Evolutionary conservation across 441 rosid genomes (phyloP), one percentile per base, ranked within the genome.

Genomic region (Arabidopsis hybrid): DNA sequence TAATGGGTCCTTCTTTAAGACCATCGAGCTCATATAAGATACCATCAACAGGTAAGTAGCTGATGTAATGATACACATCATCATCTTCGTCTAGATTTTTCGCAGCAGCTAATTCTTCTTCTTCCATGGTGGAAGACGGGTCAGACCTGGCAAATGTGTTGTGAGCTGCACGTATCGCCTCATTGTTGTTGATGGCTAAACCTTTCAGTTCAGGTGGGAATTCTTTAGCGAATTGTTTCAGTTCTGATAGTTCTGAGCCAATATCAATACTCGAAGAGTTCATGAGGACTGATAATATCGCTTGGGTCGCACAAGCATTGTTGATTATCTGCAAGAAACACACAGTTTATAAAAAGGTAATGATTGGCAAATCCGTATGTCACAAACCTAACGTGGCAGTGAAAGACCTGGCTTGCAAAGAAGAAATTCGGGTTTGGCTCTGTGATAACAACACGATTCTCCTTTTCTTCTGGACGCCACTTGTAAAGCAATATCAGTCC

Each of bases 191-290:
- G 69, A 78, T 78, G 17, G 81, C 81, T 72, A 78, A 62, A n/a
- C 78, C 78, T 62, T 78, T 78, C 60, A 78, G 70, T 29, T 78
- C 81, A 68, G 81, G 74, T 67, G 81, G 81, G n/a, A 78, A 78
- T 40, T 73, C 78, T 49, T 78, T 78, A 8, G 78, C 71, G 31
- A 78, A 73, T 1, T 62, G 62, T 63, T 78, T 78, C 29, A 78
- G 78, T 49, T 78, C 78, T 8, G 71, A 47, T 18, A 78, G 67
- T 32, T 73, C 78, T 0, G 71, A 68, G 50, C 81, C 81, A 7
- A 78, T 56, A 7, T 78, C 81, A 2, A 78, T 56, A 67, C 67
- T 8, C 0, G 74, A 73, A 56, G 74, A 73, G 78, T 78, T 78
- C 81, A 78, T 62, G 61, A 78, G 81, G 29, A 78, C 67, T 0